Evolutionary conservation across 2,329 filamentous ascomycete genomes (phyloP).

Genomic region (Xenosphaeropsis pyriputrescens): DNA sequence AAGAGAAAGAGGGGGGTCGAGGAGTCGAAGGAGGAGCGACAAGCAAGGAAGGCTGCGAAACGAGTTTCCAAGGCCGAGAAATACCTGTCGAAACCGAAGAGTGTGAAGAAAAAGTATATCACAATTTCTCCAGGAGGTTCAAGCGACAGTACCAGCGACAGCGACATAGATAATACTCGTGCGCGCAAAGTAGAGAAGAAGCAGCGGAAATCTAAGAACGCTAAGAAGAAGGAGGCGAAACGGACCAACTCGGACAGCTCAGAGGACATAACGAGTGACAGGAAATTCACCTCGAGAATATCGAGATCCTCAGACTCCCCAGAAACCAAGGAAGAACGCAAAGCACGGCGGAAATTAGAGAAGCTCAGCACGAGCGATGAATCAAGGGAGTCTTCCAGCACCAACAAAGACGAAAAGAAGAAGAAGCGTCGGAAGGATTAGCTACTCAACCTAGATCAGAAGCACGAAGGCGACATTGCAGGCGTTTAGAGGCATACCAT

Average conservation of each 20-base stretch:
- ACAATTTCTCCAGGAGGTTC: constrained; percentile 3
- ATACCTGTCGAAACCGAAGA: constrained; percentile 3
- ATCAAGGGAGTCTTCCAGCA: constrained; percentile 5
- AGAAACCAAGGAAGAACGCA: constrained; percentile 20
- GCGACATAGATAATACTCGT: constrained; percentile 1
- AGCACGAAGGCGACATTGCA: constrained; percentile 2
- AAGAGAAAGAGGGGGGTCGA: constrained; percentile 7
- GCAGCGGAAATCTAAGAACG: constrained; percentile 1
- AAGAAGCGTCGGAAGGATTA: constrained; percentile 13
- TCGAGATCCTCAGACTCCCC: not conserved
- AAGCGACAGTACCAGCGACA: constrained; percentile 5
- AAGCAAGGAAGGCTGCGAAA: constrained; percentile 22
- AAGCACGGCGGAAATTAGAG: constrained; percentile 21
- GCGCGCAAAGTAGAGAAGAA: constrained; percentile 8
- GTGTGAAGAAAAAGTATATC: constrained; percentile 9
- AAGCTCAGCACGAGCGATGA: constrained; percentile 11
- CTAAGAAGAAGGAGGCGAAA: not conserved
- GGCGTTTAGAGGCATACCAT: constrained; percentile 1
- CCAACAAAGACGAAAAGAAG: constrained; percentile 15
- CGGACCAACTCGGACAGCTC: constrained; percentile 5
- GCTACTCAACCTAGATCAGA: not conserved
- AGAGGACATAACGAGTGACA: no score
- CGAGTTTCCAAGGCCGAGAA: constrained; percentile 11
- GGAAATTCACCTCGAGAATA: no score
- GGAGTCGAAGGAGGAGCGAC: constrained; percentile 17